These are phyloP conservation scores for Cicer arietinum DNA, from an alignment of 306 rosid species.

Conservation along the genomic window DNA sequence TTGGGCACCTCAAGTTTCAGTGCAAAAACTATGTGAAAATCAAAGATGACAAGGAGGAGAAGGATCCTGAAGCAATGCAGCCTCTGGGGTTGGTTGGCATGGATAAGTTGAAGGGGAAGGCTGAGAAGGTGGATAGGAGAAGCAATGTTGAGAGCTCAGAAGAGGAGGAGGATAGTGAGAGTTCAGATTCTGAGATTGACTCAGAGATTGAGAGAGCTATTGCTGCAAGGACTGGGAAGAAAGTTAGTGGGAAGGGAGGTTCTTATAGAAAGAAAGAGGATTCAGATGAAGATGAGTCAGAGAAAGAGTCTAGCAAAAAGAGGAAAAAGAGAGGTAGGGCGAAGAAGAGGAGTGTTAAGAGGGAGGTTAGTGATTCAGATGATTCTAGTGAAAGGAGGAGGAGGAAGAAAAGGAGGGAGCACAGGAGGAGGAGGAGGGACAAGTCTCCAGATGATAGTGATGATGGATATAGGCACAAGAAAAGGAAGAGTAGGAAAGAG, in stretches of 20 bases:
- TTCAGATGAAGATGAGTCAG: conserved; percentile 56
- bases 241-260: conserved; percentile 50
- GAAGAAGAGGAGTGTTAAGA: conserved; percentile 71
- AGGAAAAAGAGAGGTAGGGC: conserved; percentile 84
- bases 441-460: conserved; percentile 46
- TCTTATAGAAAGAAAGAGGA: conserved; percentile 54
- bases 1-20: conserved; percentile 90
- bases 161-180: conserved; percentile 74
- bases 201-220: conserved; percentile 84
- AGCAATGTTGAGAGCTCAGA: conserved; percentile 60
- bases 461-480: conserved; percentile 40
- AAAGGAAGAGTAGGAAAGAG: conserved; percentile 59
- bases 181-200: conserved; percentile 76
- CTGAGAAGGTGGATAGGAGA: conserved; percentile 53
- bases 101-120: conserved; percentile 66
- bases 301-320: conserved; percentile 57
- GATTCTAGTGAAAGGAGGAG: conserved; percentile 62
- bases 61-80: conserved; percentile 64
- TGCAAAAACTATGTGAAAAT: conserved; percentile 85
- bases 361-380: conserved; percentile 69
- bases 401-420: conserved; percentile 64
- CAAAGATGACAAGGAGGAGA: conserved; percentile 72
- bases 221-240: conserved; percentile 70
- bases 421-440: conserved; percentile 54
- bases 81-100: conserved; percentile 63